A percentile compares a stretch with the other conserved stretches of the same genome.
phyloP scores from a whole-genome alignment of 2,329 filamentous ascomycete genomes.

The Aspergillus novoparasiticus region DNA sequence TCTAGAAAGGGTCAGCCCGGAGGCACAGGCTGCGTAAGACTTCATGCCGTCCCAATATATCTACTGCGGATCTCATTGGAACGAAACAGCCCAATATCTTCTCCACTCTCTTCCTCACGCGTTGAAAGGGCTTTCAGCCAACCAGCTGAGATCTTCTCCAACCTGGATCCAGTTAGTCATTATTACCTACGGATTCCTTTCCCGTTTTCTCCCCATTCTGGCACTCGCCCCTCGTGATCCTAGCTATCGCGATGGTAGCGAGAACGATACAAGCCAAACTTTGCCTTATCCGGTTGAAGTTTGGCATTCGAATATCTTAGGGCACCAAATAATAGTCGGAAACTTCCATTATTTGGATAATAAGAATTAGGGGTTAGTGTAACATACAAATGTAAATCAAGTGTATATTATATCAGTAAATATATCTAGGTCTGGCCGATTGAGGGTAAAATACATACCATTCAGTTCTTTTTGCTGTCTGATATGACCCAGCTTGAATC shows the following conservation, averaged over 20 bases:
- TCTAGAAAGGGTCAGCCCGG: not conserved
- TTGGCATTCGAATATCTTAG: not conserved
- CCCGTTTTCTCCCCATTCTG: no score
- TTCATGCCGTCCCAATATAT: not conserved
- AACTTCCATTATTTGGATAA: not conserved
- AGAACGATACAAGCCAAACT: not conserved
- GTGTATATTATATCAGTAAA: constrained; percentile 18
- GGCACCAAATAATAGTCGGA: no score
- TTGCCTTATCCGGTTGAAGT: not conserved
- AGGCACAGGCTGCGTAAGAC: not conserved
- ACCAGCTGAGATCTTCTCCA: no score
- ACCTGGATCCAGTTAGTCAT: no score
- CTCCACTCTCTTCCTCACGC: not conserved
- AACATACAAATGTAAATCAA: constrained; percentile 25
- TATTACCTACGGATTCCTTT: no score
- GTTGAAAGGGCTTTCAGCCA: no score
- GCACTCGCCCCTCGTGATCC: no score
- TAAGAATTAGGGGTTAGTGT: not conserved
- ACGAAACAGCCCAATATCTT: no score
- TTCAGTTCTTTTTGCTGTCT: not conserved
- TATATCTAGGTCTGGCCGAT: not conserved
- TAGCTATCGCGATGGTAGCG: not conserved
- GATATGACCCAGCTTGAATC: not conserved
- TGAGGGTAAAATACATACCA: not conserved
- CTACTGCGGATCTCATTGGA: not conserved